Percentiles rank a stretch among this genome's conserved stretches.
These are phyloP conservation scores for Suillus paluster DNA, from an alignment of 768 basidiomycete species.

Conservation along the genomic window DNA sequence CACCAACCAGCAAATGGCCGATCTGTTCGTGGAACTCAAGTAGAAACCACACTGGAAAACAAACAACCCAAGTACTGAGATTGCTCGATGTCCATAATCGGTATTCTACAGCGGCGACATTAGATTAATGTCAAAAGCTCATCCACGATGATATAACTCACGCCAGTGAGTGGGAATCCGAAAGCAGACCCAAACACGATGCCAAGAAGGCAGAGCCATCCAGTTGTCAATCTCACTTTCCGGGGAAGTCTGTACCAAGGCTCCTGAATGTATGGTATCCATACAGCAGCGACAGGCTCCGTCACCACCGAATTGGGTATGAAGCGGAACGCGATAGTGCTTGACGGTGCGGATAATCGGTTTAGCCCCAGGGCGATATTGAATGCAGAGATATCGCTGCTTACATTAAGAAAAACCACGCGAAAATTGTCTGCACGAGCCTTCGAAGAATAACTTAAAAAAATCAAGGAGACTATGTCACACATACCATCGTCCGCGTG, in stretches of 20 bases:
- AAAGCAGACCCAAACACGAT: conserved; percentile 89
- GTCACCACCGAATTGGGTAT: conserved; percentile 74
- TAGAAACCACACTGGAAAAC: conserved; percentile 82
- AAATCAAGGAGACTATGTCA: conserved; percentile 12
- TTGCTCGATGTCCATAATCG: conserved; percentile 78
- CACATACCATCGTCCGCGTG: conserved; percentile 73
- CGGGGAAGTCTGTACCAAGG: conserved; percentile 72
- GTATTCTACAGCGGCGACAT: conserved; percentile 47
- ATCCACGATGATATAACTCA: conserved; percentile 33
- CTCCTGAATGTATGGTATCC: conserved; percentile 64
- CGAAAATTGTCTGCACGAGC: conserved; percentile 81
- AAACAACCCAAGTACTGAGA: conserved; percentile 79
- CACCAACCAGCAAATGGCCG: conserved; percentile 70
- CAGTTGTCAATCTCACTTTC: conserved; percentile 58
- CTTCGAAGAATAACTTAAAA: conserved; percentile 38
- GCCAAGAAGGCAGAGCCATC: conserved; percentile 77
- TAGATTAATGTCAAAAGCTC: conserved; percentile 20
- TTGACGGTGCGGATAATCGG: conserved; percentile 23
- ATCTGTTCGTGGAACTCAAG: conserved; percentile 63
- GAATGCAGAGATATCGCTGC: conserved; percentile 26
- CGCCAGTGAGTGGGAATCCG: conserved; percentile 67
- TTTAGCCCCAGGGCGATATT: too few species aligned
- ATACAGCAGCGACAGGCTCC: conserved; percentile 71
- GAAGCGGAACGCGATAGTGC: conserved; percentile 84
- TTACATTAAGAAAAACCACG: conserved; percentile 81